A percentile compares a stretch with the other conserved stretches of the same genome.
Evolutionary conservation across 192 early-diverging fungal genomes (phyloP).

Genomic region (Chytriomyces sp.): DNA sequence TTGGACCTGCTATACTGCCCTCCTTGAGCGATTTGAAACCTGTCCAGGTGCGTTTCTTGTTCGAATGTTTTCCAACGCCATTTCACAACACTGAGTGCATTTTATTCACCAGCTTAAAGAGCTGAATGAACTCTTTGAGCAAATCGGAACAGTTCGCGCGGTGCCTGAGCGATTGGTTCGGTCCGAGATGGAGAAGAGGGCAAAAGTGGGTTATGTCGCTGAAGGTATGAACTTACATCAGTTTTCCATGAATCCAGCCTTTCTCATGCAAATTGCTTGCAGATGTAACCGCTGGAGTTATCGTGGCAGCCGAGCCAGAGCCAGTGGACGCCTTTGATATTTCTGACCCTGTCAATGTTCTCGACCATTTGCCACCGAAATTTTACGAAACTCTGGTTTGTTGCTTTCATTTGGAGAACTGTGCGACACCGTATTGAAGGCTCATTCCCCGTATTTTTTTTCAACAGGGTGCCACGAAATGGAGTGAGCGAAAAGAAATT

Average conservation of each 20-base stretch:
- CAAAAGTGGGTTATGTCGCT: slow-evolving; percentile 23
- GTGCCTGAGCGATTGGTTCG: slow-evolving; percentile 74
- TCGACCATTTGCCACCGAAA: slow-evolving; percentile 79
- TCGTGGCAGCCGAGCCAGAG: slow-evolving; percentile 54
- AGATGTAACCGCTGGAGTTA: slow-evolving; percentile 51
- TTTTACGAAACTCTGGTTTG: slow-evolving; percentile 76
- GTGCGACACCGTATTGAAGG: not conserved
- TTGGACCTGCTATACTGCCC: slow-evolving; percentile 77
- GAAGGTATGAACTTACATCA: slow-evolving; percentile 32
- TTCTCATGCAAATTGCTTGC: not conserved
- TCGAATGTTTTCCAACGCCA: too few relatives aligned
- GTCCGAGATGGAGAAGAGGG: slow-evolving; percentile 72
- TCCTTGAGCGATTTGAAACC: slow-evolving; percentile 89
- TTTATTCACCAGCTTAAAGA: slow-evolving; percentile 72
- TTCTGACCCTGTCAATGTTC: slow-evolving; percentile 89
- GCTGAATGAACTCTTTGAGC: slow-evolving; percentile 81
- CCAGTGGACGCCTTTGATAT: slow-evolving; percentile 81
- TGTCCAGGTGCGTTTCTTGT: slow-evolving; percentile 65
- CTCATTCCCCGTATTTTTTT: slow-evolving; percentile 1
- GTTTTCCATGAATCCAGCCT: not conserved
- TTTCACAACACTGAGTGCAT: not conserved
- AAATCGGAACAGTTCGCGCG: slow-evolving; percentile 58
- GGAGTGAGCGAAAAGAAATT: slow-evolving; percentile 96
- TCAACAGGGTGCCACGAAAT: slow-evolving; percentile 75
- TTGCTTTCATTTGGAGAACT: not conserved